Base-by-base conservation (phyloP, 176 grass and related monocot species). In the Eremochloa ophiuroides region DNA sequence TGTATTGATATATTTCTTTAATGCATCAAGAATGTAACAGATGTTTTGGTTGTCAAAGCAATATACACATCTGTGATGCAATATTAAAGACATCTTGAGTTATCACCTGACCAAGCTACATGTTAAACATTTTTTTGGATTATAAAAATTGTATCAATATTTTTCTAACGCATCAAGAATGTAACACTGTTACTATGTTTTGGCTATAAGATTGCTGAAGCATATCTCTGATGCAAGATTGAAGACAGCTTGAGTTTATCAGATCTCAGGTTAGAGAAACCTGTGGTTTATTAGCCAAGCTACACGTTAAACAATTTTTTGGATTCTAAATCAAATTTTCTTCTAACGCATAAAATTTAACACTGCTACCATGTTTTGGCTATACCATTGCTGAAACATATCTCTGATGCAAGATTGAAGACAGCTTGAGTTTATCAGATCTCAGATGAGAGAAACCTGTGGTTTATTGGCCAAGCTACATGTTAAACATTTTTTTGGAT, bases 271-370 rank as follows among this genome's bases (percentile, higher is more conserved):
- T 91, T 74, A 77, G 83, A 97, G 93, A 79, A 73, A 80, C 63
- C 85, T 95, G 85, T 88, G 85, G 79, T 95, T 87, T 95, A 95
- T 95, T 90, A 11, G 53, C 87, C 87, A 89, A 95, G 87, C 82
- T 66, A 92, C 87, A 95, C 77, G 29, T 43, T 43, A 25, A 43
- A 43, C 66, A 69, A 16, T 44, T 44, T 13, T 25, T 61, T 28
- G 23, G 56, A 69, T 42, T 34, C 2, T 34, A 34, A 34, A n/a
- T n/a, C n/a, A 34, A 34, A 34, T 34, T 34, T 34, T 44, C 22
- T 51, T 51, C 18, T 50, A 53, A 53, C 18, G 18, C 48, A 53
- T 53, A 8, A 18, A 53, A 22, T 20, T 7, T 53, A 53, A 22
- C 18, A 53, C 48, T 22, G 18, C 2, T 51, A 66, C 69, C 41